Evolutionary conservation across 192 early-diverging fungal genomes (phyloP).

Genomic region (Linnemannia hyalina): DNA sequence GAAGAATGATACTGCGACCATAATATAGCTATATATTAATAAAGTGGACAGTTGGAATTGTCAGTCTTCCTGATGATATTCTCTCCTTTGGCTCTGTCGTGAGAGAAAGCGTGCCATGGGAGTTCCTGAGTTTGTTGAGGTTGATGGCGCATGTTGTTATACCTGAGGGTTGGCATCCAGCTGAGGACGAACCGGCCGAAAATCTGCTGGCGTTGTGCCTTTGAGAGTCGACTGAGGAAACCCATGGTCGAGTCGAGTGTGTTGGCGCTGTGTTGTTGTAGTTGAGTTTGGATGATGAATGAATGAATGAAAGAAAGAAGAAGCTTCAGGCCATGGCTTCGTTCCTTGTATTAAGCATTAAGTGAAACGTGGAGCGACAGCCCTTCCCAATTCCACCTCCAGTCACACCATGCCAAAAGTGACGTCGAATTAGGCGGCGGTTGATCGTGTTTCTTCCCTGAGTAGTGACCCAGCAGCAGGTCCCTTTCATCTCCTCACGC

Average conservation of each 20-base stretch:
- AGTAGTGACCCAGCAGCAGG: not conserved
- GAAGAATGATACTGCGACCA: constrained; percentile 68
- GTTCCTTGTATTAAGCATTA: not conserved
- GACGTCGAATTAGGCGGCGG: not conserved
- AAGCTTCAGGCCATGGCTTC: not conserved
- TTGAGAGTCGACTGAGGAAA: constrained; percentile 38
- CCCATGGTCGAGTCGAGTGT: constrained; percentile 20
- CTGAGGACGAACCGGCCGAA: constrained; percentile 42
- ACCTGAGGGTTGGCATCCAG: constrained; percentile 49
- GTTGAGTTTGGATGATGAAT: constrained; percentile 8
- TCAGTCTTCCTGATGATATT: not conserved
- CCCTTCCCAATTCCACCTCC: not conserved
- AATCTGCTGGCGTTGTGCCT: constrained; percentile 34
- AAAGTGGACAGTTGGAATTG: not conserved
- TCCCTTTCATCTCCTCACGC: not conserved
- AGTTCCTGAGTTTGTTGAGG: not conserved
- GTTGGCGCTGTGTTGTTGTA: not conserved
- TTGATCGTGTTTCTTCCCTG: not conserved
- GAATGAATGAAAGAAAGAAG: not conserved
- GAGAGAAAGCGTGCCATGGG: not conserved
- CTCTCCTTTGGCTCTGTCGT: not conserved
- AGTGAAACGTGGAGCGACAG: not conserved
- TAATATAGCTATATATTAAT: constrained; percentile 59
- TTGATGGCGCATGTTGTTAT: constrained; percentile 1
- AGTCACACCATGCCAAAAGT: not conserved